These are phyloP conservation scores for Exophiala sp. DNA, from an alignment of 2,329 filamentous ascomycete species.

Conservation along the genomic window DNA sequence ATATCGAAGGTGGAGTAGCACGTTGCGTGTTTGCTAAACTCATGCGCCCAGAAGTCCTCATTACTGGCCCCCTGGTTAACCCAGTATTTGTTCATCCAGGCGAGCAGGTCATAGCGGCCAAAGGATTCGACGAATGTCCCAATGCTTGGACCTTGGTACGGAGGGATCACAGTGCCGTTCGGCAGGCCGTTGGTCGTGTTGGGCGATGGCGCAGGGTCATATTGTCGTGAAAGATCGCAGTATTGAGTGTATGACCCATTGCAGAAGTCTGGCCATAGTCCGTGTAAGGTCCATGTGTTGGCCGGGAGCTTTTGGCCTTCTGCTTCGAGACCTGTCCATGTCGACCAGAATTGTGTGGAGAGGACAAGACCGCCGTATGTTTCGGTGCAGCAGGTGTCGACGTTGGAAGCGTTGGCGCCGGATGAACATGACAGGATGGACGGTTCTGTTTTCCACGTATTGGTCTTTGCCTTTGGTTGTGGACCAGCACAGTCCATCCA, in stretches of 20 bases:
- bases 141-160: slow-evolving; percentile 55
- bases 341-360: slow-evolving; percentile 60
- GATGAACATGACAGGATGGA: slow-evolving; percentile 46
- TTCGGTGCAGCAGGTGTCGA: slow-evolving; percentile 60
- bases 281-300: slow-evolving; percentile 43
- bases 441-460: slow-evolving; percentile 13
- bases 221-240: slow-evolving; percentile 58
- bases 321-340: slow-evolving; percentile 55
- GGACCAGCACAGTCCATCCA: too few relatives aligned
- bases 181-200: slow-evolving; percentile 57
- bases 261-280: slow-evolving; percentile 52
- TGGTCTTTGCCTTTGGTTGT: not conserved
- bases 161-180: slow-evolving; percentile 46
- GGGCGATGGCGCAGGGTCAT: slow-evolving; percentile 55
- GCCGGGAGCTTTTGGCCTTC: slow-evolving; percentile 54
- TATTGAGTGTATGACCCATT: slow-evolving; percentile 60
- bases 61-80: slow-evolving; percentile 53
- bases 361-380: slow-evolving; percentile 59
- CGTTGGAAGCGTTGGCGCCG: slow-evolving; percentile 40
- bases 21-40: slow-evolving; percentile 63
- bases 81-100: slow-evolving; percentile 63
- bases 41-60: slow-evolving; percentile 59
- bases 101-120: slow-evolving; percentile 54
- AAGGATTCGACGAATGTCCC: slow-evolving; percentile 54
- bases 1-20: slow-evolving; percentile 61